Evolutionary conservation across 1,284 basidiomycete species (phyloP), one percentile per base, ranked within the genome.

Genomic region (Rhizopogon hawkerae): DNA sequence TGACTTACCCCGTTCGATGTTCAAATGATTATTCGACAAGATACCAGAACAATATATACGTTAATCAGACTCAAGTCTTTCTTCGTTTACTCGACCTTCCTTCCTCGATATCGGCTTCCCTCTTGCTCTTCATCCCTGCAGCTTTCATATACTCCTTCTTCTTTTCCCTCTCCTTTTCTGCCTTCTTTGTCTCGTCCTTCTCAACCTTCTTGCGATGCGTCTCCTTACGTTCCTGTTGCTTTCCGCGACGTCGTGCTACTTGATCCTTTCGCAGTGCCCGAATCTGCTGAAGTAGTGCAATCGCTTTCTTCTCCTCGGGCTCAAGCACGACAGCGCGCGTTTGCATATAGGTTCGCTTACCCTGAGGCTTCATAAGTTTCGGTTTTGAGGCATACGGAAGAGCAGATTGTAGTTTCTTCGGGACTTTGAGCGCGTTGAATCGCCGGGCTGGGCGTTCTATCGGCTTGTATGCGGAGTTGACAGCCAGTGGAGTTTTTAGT

Each of bases 331-430:
- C 94, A 0, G 95, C 93, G 13, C 94, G 85, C 63, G 88, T 89
- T 67, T 93, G 89, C 63, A 95, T 68, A 66, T 96, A 95, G 16
- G 93, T 95, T 61, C 80, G 75, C 49, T 75, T 73, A 36, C 71
- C 69, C 68, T 92, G 90, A 9, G 85, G 75, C 57, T 80, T 78
- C 76, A 89, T 86, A 36, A 85, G 64, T 65, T 91, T 91, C 14
- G 93, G 90, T 69, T 99, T 98, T 39, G 89, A 89, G 3, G 91
- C 89, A 63, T 87, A 98, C 0, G 96, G 96, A 14, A 98, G 73
- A 0, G 83, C 73, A 0, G 92, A 83, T 68, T 97, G 92, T 14
- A 99, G 78, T 60, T 90, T 92, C 62, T 85, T 85, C 1, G 95
- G 85, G 3, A 98, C 76, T 63, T 86, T 85, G 42, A 99, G 80